Base-by-base conservation (phyloP, 2,329 filamentous ascomycete genomes). In the Fusarium oxysporum region DNA sequence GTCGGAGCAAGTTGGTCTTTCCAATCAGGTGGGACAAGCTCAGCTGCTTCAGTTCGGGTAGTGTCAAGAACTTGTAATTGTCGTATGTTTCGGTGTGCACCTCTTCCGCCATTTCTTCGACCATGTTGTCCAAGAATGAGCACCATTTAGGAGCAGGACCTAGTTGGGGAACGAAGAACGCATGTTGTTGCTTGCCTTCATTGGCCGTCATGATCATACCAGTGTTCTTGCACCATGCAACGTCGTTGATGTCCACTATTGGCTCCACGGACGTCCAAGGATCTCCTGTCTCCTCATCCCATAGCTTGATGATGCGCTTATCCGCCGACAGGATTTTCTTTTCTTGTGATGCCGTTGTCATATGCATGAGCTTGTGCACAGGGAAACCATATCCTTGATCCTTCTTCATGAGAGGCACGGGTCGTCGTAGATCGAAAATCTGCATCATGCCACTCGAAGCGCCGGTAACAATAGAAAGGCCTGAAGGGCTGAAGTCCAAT, bases 131-230 rank as follows among this genome's bases (percentile, higher is more conserved):
- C 70, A 99, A 85, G 89, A 98, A 98, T 6, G 93, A 92, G 80
- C 96, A 98, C 96, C 96, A 99, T 78, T 91, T 94, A 1, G 96
- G 97, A 3, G 96, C 95, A 0, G 96, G 94, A 3, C 96, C 96
- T 28, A 98, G 89, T 78, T 97, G 94, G 5, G 96, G 96, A 58
- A 98, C 93, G 81, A 98, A 96, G 85, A 98, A 98, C 1, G 94
- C 91, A 82, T 98, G 95, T 80, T 98, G 95, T 75, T 97, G 94
- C 76, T 94, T 92, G 65, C 96, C 97, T 85, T 99, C 96, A 79
- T 99, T 99, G 43, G 97, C 96, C 8, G 96, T 98, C 60, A 99
- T 86, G 23, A 99, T 87, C 95, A 99, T 99, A 62, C 96, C 96
- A 33, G 92, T 95, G 76, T 97, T 91, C 73, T 92, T 95, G 80